A percentile compares a stretch with the other conserved stretches of the same genome.
Evolutionary conservation across 768 basidiomycete genomes (phyloP).

Genomic region (Grammothele lineata): DNA sequence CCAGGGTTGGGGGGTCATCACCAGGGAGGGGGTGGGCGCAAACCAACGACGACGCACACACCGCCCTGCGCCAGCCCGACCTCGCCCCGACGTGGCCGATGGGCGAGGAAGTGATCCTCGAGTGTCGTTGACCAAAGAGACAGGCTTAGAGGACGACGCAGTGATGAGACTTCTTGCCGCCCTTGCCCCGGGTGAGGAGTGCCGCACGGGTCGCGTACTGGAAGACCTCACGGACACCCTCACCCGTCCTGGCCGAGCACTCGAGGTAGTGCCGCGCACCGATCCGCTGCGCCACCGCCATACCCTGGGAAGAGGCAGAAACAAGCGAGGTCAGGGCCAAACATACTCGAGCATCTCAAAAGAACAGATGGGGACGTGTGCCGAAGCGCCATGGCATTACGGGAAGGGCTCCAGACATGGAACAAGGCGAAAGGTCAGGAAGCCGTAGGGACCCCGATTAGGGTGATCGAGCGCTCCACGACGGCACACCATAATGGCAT

Average conservation of each 20-base stretch:
- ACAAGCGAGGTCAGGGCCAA: constrained; percentile 1
- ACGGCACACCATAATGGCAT: constrained; percentile 4
- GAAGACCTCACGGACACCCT: constrained; percentile 98
- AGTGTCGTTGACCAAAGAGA: no score
- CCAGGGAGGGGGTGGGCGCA: not conserved
- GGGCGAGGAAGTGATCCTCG: not conserved
- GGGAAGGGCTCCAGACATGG: no score
- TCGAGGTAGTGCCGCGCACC: constrained; percentile 95
- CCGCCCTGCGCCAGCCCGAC: not conserved
- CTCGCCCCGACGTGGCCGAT: not conserved
- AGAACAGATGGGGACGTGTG: no score
- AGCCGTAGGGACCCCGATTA: not conserved
- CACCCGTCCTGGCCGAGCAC: constrained; percentile 93
- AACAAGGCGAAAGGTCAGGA: not conserved
- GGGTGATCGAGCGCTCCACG: constrained; percentile 1
- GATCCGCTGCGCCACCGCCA: constrained; percentile 95
- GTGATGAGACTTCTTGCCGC: constrained; percentile 34
- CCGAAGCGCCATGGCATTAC: no score
- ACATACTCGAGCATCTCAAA: not conserved
- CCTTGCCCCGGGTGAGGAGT: constrained; percentile 56
- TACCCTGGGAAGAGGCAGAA: constrained; percentile 57
- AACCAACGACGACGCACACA: not conserved
- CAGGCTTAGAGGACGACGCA: constrained; percentile 45
- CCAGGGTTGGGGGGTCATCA: not conserved
- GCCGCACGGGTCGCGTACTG: constrained; percentile 95